Conservation (phyloP, 441 rosid genomes). For the Populus tomentosa region DNA sequence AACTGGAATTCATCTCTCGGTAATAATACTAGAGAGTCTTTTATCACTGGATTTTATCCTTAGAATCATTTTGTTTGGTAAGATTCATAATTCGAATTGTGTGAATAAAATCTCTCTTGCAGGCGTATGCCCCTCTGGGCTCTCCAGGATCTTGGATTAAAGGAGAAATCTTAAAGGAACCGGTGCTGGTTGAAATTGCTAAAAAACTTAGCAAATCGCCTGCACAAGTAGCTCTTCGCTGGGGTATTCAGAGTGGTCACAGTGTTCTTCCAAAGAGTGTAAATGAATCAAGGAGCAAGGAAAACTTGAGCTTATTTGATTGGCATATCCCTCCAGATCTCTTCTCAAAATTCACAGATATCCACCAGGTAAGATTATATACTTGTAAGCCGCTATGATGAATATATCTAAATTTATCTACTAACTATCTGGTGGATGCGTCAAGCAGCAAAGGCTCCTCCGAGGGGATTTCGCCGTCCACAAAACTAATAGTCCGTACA, state of each 20-base stretch:
- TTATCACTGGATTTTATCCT: not conserved
- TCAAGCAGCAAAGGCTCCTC: slow-evolving; percentile 52
- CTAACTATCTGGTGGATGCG: not conserved
- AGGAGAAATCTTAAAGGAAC: slow-evolving; percentile 45
- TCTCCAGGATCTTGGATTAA: slow-evolving; percentile 53
- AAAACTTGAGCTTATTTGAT: slow-evolving; percentile 43
- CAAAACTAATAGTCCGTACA: slow-evolving; percentile 43
- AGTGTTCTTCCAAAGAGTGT: slow-evolving; percentile 56
- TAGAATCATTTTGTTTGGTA: not conserved
- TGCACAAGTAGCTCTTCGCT: slow-evolving; percentile 53
- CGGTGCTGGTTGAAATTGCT: slow-evolving; percentile 34
- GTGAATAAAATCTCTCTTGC: not conserved
- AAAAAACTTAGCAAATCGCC: slow-evolving; percentile 43
- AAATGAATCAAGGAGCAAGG: slow-evolving; percentile 37
- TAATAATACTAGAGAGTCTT: slow-evolving; percentile 2
- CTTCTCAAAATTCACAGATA: slow-evolving; percentile 31
- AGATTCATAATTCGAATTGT: not conserved
- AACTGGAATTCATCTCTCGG: slow-evolving; percentile 47
- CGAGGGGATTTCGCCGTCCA: slow-evolving; percentile 49
- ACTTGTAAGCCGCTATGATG: not conserved
- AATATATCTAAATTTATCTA: not conserved
- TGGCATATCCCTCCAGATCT: slow-evolving; percentile 48
- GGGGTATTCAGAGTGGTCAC: slow-evolving; percentile 58
- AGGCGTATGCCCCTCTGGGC: slow-evolving; percentile 55
- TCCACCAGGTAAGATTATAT: slow-evolving; percentile 34